Evolutionary conservation across 768 basidiomycete species (phyloP).

Genomic region (Psilocybe tampanensis): DNA sequence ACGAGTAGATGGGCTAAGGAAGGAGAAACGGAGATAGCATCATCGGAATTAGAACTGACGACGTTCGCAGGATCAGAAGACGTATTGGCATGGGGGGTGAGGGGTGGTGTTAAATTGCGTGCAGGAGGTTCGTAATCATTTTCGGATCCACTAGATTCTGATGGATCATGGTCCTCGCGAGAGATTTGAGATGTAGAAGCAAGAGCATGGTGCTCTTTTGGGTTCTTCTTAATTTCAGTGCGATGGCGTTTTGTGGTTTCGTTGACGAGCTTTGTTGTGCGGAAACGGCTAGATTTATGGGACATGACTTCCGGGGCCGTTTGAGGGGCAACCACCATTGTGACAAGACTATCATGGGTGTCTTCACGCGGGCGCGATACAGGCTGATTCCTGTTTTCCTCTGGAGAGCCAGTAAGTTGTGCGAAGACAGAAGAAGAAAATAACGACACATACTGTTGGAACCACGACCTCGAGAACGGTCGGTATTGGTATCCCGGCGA

Average conservation of each 20-base stretch:
- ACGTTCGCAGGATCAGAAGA: constrained; percentile 32
- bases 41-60: constrained; percentile 23
- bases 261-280: constrained; percentile 30
- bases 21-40: constrained; percentile 28
- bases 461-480: constrained; percentile 63
- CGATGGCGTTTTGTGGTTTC: constrained; percentile 21
- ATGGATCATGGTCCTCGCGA: constrained; percentile 29
- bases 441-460: constrained; percentile 61
- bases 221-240: constrained; percentile 21
- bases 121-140: constrained; percentile 20
- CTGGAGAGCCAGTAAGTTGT: constrained; percentile 33
- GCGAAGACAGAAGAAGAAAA: background rate
- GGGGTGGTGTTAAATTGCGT: constrained; percentile 36
- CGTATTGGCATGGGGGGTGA: constrained; percentile 33
- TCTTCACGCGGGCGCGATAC: constrained; percentile 31
- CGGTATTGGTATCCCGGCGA: constrained; percentile 64
- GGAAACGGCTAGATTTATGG: constrained; percentile 46
- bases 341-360: constrained; percentile 44
- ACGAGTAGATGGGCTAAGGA: constrained; percentile 35
- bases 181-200: constrained; percentile 24
- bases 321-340: constrained; percentile 43
- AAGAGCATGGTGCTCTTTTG: constrained; percentile 5
- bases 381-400: constrained; percentile 54
- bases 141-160: constrained; percentile 15
- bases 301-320: constrained; percentile 33